Evolutionary conservation across 441 rosid species (phyloP), one percentile per base, ranked within the genome.

Genomic region (Pelargonium citronellum): DNA sequence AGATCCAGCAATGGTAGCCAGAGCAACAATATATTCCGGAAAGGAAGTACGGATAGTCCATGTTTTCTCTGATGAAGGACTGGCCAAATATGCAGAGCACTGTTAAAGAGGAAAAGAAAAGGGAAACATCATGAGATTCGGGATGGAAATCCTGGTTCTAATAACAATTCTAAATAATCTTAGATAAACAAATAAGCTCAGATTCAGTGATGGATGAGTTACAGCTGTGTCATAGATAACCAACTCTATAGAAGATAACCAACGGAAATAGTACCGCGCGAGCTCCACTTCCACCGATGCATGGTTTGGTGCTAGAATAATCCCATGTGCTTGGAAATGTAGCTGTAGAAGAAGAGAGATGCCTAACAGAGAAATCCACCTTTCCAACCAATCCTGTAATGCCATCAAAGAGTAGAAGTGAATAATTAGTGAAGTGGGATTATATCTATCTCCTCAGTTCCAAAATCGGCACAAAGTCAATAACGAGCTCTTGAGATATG

Each of bases 11-110:
- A 95, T 87, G 20, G 99, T 92, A 49, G 99, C 96, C 71, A 95
- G 95, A 79, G 99, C 99, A 76, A 95, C 99, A 77, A 95, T 88
- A 71, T 95, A 95, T 83, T 95, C 99, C 39, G 98, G 99, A 75
- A 95, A 95, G 19, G 97, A 92, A 62, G 96, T 71, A 12, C 87
- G 93, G 97, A 90, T 90, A 13, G 96, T 88, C 99, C 98, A 95
- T 55, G 96, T 92, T 79, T 92, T 90, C 88, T 92, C 99, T 20
- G 99, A 89, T 68, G 95, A 71, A 68, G 87, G 78, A 71, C 63
- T 83, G 30, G 95, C 91, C 72, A 81, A 75, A 83, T 80, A 89
- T 15, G 98, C 98, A 12, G 99, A 80, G 72, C 99, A 95, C 99
- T 95, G 89, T 75, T 77, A 68, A 30, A 67, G 43, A n/a, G 9